A percentile compares a stretch with the other conserved stretches of the same genome.
Conservation (phyloP, 2,329 filamentous ascomycete genomes). For the Pseudogymnoascus sp. region DNA sequence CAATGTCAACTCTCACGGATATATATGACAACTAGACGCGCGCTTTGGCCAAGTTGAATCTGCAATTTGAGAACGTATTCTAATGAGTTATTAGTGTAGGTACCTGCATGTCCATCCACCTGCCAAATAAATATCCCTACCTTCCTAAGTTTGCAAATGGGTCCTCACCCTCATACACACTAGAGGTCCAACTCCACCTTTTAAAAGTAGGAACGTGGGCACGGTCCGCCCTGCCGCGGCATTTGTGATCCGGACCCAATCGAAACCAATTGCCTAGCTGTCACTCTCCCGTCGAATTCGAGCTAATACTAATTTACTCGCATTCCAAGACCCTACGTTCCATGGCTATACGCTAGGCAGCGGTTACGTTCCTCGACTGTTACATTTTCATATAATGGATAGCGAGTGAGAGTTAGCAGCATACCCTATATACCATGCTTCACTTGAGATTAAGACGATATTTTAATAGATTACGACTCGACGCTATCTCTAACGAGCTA, state of each 20-base stretch:
- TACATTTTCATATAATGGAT: not conserved
- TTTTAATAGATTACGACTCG: not conserved
- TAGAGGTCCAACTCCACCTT: not conserved
- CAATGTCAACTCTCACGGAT: not conserved
- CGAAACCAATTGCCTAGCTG: not conserved
- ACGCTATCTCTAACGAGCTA: not conserved
- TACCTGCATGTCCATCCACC: not conserved
- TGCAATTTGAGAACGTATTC: not conserved
- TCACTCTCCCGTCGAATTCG: not conserved
- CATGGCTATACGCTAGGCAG: not conserved
- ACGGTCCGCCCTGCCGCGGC: not conserved
- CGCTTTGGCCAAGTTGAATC: not conserved
- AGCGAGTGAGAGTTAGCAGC: not conserved
- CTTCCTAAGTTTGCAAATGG: not conserved
- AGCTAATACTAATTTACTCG: not conserved
- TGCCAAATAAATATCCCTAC: not conserved
- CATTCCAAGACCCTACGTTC: not conserved
- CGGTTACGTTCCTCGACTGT: not conserved
- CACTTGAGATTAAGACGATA: not conserved
- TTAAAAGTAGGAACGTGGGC: not conserved
- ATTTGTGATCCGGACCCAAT: not conserved
- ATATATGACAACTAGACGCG: not conserved
- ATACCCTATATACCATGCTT: not conserved
- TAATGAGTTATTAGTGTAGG: not conserved
- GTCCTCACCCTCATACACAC: not conserved